phyloP scores from a whole-genome alignment of 352 stramenopile genomes.

The Phytophthora pisi region DNA sequence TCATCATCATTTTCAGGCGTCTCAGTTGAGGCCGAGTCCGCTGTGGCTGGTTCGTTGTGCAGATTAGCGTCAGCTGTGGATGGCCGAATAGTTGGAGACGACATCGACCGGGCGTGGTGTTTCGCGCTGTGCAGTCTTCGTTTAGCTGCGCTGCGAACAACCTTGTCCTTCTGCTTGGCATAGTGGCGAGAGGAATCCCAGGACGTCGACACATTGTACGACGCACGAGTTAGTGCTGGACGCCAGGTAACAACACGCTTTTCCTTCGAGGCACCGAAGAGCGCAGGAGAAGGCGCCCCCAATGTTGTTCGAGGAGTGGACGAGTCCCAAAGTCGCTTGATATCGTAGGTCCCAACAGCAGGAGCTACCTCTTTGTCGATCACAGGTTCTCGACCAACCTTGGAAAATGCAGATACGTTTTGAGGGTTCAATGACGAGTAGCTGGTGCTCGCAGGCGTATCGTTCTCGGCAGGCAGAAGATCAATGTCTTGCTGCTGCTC shows the following conservation, averaged over 20 bases:
- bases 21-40: background rate
- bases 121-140: slow-evolving; percentile 20
- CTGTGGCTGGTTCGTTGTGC: slow-evolving; percentile 2
- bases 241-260: slow-evolving; percentile 59
- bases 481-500: slow-evolving; percentile 13
- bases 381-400: slow-evolving; percentile 11
- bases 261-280: slow-evolving; percentile 51
- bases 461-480: background rate
- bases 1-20: slow-evolving; percentile 29
- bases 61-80: slow-evolving; percentile 2
- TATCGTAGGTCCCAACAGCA: slow-evolving; percentile 46
- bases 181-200: slow-evolving; percentile 70
- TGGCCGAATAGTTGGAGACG: slow-evolving; percentile 22
- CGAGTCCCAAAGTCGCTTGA: slow-evolving; percentile 56
- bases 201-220: slow-evolving; percentile 40
- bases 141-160: slow-evolving; percentile 34
- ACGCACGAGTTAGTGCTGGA: slow-evolving; percentile 41
- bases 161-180: slow-evolving; percentile 55
- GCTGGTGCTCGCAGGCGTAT: background rate
- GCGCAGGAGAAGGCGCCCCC: slow-evolving; percentile 37
- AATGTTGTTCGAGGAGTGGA: slow-evolving; percentile 6
- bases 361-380: slow-evolving; percentile 10
- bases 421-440: slow-evolving; percentile 31
- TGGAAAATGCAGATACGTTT: slow-evolving; percentile 21
- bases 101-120: slow-evolving; percentile 18